Evolutionary conservation across 805 yeast species (phyloP), one percentile per base, ranked within the genome.

Genomic region (Kluyveromyces aestuarii): DNA sequence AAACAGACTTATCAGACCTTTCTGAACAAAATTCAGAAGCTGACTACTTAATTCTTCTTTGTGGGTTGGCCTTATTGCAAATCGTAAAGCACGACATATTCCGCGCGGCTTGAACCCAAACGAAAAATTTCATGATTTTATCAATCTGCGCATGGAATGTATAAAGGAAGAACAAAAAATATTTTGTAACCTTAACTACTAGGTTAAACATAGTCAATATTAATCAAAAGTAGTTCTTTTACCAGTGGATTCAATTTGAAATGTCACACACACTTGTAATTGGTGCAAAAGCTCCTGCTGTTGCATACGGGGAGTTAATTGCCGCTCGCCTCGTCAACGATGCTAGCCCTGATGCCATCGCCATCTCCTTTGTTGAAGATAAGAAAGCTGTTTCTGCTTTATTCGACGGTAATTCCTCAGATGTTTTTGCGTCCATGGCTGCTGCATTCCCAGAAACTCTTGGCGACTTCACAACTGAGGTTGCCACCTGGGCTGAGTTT

Each of bases 271-370:
- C 66, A 44, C 72, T 90, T 52, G 75, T 81, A 50, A 69, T 90
- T 55, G 96, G 96, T 50, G 88, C 87, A 48, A 90, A 88, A 73
- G 95, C 96, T 6, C 87, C 87, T 17, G 74, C 77, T 45, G 83
- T 87, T 50, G 93, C 91, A 27, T 91, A 87, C 64, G 77, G 87
- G 6, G 80, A 81, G 16, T 69, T 89, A 52, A 80, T 87, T 57
- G 95, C 95, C 40, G 86, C 89, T 40, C 81, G 84, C 19, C 75
- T 85, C 45, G 80, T 84, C 59, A 86, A 87, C 69, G 67, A 72
- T 30, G 64, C 69, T 46, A 71, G 70, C 5, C 74, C 72, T 6
- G 73, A 70, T 38, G 66, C 84, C 18, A 74, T 88, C 55, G 72
- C 74, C 40, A 70, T 87, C 56, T 78, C 79, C 39, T 80, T 80